These are phyloP conservation scores for Mycena capillaripes DNA, from an alignment of 768 basidiomycete genomes.

Conservation along the genomic window DNA sequence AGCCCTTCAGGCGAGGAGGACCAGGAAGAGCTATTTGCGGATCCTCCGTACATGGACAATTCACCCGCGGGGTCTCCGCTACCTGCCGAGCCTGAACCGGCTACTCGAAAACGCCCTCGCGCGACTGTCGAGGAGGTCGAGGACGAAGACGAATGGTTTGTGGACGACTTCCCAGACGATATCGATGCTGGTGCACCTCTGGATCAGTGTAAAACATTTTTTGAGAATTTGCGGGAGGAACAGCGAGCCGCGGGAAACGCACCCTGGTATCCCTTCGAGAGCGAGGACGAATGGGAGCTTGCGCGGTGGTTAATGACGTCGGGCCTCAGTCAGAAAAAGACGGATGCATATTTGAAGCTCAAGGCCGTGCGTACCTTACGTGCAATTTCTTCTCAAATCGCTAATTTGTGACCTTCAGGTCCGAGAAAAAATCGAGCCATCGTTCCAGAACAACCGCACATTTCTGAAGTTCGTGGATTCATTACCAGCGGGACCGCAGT, in stretches of 20 bases:
- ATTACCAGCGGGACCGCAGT: constrained; percentile 37
- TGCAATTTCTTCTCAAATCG: neutral
- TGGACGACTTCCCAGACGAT: constrained; percentile 1
- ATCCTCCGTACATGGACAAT: no score
- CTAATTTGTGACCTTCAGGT: neutral
- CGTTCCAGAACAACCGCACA: constrained; percentile 11
- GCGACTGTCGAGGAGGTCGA: constrained; percentile 10
- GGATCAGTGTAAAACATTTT: constrained; percentile 18
- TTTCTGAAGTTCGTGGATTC: constrained; percentile 40
- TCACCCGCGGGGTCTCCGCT: neutral
- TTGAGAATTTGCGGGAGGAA: constrained; percentile 26
- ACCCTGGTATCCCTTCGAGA: neutral
- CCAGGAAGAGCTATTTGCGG: no score
- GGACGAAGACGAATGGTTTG: neutral
- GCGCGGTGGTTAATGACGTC: constrained; percentile 46
- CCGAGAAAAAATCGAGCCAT: neutral
- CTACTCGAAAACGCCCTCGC: neutral
- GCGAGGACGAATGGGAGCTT: neutral
- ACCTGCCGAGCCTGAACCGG: no score
- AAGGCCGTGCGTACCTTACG: constrained; percentile 1
- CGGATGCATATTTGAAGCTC: constrained; percentile 47
- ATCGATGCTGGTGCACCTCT: neutral
- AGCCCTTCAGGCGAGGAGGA: no score
- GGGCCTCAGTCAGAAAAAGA: constrained; percentile 42
- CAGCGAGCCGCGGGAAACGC: constrained; percentile 35